Percentiles rank a stretch among this genome's conserved stretches.
Conservation (phyloP, 2,329 filamentous ascomycete genomes). For the Xylaria sp. region DNA sequence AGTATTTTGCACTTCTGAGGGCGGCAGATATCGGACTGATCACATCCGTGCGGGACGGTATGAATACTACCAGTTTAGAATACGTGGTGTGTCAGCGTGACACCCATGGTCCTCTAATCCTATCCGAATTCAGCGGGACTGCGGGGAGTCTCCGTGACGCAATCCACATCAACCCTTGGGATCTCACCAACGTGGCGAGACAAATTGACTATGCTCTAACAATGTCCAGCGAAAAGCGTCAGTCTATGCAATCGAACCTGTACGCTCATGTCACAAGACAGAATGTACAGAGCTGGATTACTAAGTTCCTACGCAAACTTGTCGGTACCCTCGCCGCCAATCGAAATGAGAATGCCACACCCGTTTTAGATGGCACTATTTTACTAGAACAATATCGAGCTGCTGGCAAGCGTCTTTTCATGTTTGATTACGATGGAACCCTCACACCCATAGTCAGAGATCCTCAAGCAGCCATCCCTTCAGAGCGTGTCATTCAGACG, state of each 20-base stretch:
- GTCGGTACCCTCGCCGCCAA: conserved; percentile 83
- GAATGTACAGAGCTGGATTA: conserved; percentile 88
- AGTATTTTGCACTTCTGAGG: conserved; percentile 94
- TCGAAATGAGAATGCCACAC: conserved; percentile 80
- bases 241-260: conserved; percentile 76
- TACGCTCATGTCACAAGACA: conserved; percentile 87
- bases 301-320: conserved; percentile 80
- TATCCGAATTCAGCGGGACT: conserved; percentile 96
- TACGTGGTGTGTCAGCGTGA: conserved; percentile 94
- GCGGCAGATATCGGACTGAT: conserved; percentile 92
- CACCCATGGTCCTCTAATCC: conserved; percentile 85
- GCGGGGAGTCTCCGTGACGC: conserved; percentile 86
- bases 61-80: conserved; percentile 97
- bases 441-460: conserved; percentile 95
- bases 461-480: conserved; percentile 88
- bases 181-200: conserved; percentile 83
- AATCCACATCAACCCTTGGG: conserved; percentile 97
- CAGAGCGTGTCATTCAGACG: conserved; percentile 81
- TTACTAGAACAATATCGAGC: conserved; percentile 79
- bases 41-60: conserved; percentile 94
- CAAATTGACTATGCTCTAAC: conserved; percentile 84
- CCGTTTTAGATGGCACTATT: conserved; percentile 79
- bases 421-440: conserved; percentile 99
- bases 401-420: conserved; percentile 85
- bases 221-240: conserved; percentile 75